Evolutionary conservation across 495 filamentous ascomycete species (phyloP), one percentile per base, ranked within the genome.

Genomic region (Daldinia grandis): DNA sequence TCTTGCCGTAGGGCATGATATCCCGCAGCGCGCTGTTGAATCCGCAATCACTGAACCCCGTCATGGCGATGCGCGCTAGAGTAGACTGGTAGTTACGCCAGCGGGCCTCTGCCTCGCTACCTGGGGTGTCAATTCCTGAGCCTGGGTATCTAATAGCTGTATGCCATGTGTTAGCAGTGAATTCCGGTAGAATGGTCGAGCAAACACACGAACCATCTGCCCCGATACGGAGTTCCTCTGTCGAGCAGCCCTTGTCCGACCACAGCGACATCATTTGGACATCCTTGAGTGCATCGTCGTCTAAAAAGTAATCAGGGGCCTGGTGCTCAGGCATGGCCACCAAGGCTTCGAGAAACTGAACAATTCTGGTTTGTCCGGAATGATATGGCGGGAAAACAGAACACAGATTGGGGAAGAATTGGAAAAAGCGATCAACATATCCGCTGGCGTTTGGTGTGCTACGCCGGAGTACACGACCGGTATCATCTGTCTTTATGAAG

Each of bases 11-110:
- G 24, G 66, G 66, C 19, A 63, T 17, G 15, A 69, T 69, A 63
- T 69, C 66, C 25, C 66, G 42, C 27, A 69, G 38, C 24, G 59
- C 59, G 35, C 66, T 69, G 17, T 33, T 58, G 44, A 69, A 69
- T 17, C 60, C 59, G 60, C 66, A 69, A 4, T 62, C 59, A 27
- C 66, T 58, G 12, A 69, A 69, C 4, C 66, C 66, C 3, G 42
- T 69, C 33, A 44, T 15, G 28, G 60, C 42, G 25, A 69, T 69
- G 42, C 60, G 66, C 33, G 66, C 66, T 17, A 69, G 58, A 35
- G 53, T 6, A 35, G 66, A 69, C 15, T 69, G 66, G 30, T 69
- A 69, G 40, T 69, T 69, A 19, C 66, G 66, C 66, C 66, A 69
- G 7, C 66, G 66, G 40, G 27, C 14, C 44, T 69, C 66, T 9